Evolutionary conservation across 805 yeast species (phyloP), one percentile per base, ranked within the genome.

Genomic region (Lachancea fermentati): DNA sequence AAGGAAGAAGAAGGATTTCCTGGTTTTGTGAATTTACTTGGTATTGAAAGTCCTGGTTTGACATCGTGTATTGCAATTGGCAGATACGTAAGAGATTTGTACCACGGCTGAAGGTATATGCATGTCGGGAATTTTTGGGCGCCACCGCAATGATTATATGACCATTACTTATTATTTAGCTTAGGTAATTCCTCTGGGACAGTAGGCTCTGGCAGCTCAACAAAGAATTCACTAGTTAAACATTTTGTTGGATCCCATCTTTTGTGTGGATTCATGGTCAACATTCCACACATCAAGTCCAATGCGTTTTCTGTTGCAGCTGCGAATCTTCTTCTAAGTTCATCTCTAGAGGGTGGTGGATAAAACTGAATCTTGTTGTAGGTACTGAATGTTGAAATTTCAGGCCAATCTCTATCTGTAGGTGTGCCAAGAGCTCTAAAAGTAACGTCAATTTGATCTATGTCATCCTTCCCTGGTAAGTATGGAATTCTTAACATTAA

Each of bases 381-480:
- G 19, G 77, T 69, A 0, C 96, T 93, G 37, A 93, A 71, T 44
- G 75, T 69, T 1, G 89, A 75, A 2, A 91, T 94, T 35, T 87
- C 85, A 0, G 95, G 95, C 98, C 98, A 93, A 2, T 70, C 78
- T 24, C 73, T 78, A 49, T 89, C 96, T 0, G 95, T 85, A 4
- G 99, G 98, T 0, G 98, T 89, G 0, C 99, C 99, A 43, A 91
- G 65, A 0, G 97, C 98, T 55, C 85, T 78, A 60, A 93, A 91
- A 0, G 97, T 93, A n/a, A 88, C 84, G 36, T 84, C 94, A 30
- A 89, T 63, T 59, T 93, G 99, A 56, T 89, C 96, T 2, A 78
- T 61, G 59, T 93, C 98, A 49, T 85, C 87, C 51, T 78, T 79
- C 1, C 97, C 98, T 0, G 99, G 96, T 33, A 94, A 64, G 61